Evolutionary conservation across 225 moss, liverwort and hornwort genomes (phyloP).

Genomic region (Polytrichum commune): DNA sequence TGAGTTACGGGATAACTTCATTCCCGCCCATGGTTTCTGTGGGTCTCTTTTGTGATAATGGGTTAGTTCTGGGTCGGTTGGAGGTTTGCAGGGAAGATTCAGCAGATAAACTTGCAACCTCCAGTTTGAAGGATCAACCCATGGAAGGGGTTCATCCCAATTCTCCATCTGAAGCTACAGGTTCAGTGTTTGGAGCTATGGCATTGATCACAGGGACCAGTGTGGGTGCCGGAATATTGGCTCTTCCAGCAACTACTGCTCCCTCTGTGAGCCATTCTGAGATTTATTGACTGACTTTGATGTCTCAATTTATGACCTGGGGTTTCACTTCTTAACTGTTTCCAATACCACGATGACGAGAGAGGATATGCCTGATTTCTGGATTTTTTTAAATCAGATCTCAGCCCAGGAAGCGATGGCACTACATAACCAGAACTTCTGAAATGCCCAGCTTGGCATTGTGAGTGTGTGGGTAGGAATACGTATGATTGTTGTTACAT

Average conservation of each 20-base stretch:
- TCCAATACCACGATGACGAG: too few relatives aligned
- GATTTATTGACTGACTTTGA: neutral
- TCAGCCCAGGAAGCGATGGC: too few relatives aligned
- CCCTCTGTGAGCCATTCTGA: slow-evolving; percentile 42
- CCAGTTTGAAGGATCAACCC: neutral
- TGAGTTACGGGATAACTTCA: neutral
- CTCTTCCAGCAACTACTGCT: slow-evolving; percentile 58
- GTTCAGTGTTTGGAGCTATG: slow-evolving; percentile 52
- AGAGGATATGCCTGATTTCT: too few relatives aligned
- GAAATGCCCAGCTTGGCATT: too few relatives aligned
- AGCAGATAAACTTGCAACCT: neutral
- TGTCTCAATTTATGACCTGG: neutral
- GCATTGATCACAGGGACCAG: slow-evolving; percentile 59
- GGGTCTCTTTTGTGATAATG: neutral
- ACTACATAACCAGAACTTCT: too few relatives aligned
- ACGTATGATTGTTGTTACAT: too few relatives aligned
- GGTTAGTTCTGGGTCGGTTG: neutral
- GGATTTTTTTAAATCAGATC: too few relatives aligned
- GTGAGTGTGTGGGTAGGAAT: too few relatives aligned
- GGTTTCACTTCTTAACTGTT: neutral
- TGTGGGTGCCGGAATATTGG: slow-evolving; percentile 62
- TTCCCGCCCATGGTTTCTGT: neutral
- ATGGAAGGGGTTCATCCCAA: slow-evolving; percentile 1
- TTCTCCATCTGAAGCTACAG: slow-evolving; percentile 21
- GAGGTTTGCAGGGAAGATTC: neutral